Evolutionary conservation across 208 protist genomes (phyloP).

Genomic region (Phytomonas sp.): DNA sequence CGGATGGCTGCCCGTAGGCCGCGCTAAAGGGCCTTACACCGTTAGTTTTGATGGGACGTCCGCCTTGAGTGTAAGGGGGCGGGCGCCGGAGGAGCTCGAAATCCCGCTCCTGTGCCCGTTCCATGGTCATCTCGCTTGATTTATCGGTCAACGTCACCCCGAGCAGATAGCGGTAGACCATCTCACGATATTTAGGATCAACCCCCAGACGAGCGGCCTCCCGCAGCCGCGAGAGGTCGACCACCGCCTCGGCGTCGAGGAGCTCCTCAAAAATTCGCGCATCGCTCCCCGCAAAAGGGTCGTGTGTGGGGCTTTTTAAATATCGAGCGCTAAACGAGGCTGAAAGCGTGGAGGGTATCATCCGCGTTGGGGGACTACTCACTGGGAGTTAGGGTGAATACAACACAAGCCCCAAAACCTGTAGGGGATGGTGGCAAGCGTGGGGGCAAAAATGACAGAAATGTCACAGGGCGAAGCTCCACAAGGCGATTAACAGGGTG

Average conservation of each 20-base stretch:
- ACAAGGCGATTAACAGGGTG: no score
- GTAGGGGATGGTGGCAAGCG: no score
- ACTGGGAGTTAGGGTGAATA: no score
- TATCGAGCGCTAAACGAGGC: no score
- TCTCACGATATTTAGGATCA: slow-evolving; percentile 42
- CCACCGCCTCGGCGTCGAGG: slow-evolving; percentile 65
- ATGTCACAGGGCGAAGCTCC: no score
- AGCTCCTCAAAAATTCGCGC: slow-evolving; percentile 60
- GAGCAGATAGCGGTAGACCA: slow-evolving; percentile 81
- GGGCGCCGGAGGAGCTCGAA: slow-evolving; percentile 42
- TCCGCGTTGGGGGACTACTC: no score
- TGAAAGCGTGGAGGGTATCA: no score
- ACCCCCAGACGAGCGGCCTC: slow-evolving; percentile 75
- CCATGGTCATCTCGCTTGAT: slow-evolving; percentile 79
- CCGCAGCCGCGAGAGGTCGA: slow-evolving; percentile 59
- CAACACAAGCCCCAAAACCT: no score
- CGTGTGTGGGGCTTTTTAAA: no score
- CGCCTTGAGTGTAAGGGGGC: slow-evolving; percentile 28
- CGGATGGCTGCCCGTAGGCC: slow-evolving; percentile 18
- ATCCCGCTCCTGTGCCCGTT: slow-evolving; percentile 74
- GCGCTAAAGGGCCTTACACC: no score
- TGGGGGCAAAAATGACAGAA: no score
- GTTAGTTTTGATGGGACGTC: neutral
- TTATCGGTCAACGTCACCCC: slow-evolving; percentile 67
- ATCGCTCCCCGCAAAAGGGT: no score